These are phyloP conservation scores for Chenopodium formosanum DNA, from an alignment of 148 eudicot genomes.

Conservation along the genomic window DNA sequence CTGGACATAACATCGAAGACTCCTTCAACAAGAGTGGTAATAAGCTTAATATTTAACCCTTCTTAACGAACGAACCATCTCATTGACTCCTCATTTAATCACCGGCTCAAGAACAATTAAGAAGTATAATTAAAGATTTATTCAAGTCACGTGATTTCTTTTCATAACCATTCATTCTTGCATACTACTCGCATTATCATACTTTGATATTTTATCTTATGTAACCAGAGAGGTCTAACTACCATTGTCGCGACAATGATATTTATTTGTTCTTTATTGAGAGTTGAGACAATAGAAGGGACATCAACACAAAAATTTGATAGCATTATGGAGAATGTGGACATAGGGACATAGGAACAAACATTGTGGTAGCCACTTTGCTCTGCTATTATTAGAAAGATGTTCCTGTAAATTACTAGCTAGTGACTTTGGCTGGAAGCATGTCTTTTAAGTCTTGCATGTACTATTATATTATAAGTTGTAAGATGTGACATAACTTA, in stretches of 20 bases:
- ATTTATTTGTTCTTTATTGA: neutral
- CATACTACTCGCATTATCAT: neutral
- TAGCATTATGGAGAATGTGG: neutral
- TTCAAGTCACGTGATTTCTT: neutral
- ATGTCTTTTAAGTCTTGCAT: slow-evolving; percentile 2
- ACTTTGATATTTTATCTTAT: neutral
- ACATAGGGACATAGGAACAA: neutral
- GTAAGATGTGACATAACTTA: neutral
- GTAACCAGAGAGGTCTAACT: neutral
- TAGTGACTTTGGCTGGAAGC: slow-evolving; percentile 7
- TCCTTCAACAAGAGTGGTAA: slow-evolving; percentile 96
- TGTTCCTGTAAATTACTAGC: neutral
- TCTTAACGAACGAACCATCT: neutral
- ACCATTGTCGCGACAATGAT: neutral
- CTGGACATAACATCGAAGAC: slow-evolving; percentile 96
- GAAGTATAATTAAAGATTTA: neutral
- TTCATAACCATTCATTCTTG: neutral
- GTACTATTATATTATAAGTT: neutral
- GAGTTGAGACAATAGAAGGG: neutral
- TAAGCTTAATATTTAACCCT: slow-evolving; percentile 18
- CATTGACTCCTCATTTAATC: slow-evolving; percentile 10
- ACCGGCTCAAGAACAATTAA: neutral
- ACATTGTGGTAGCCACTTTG: slow-evolving; percentile 5
- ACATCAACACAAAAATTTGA: neutral
- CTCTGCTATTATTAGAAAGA: slow-evolving; percentile 9